Base-by-base conservation (phyloP, 805 yeast genomes). In the Candida ortonii region DNA sequence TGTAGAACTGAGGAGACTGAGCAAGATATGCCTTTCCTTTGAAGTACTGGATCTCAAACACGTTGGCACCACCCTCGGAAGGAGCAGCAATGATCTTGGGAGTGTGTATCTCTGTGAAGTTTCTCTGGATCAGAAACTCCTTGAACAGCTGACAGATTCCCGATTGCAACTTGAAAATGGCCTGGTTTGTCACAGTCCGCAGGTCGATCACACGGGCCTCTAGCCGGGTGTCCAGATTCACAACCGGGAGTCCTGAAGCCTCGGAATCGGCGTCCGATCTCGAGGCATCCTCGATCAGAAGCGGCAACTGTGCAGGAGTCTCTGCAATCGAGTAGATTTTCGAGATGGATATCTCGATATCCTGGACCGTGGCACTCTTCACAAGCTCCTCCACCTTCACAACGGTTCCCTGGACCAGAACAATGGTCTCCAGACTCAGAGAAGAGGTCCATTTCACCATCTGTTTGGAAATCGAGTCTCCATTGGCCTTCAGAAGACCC, bases 61-160 rank as follows among this genome's bases (percentile, higher is more conserved):
- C 97, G 62, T 87, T 90, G 39, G 97, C 78, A 49, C 99, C 99
- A 65, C 97, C 96, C 71, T 93, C 99, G 43, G 95, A 84, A 25
- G 98, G 84, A 25, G 97, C 87, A 50, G 94, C 96, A 55, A 90
- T 76, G 51, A 93, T 70, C 68, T 93, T 93, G 44, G 99, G 99
- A 9, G 97, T 83, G 67, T 93, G 99, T 50, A 88, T 80, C 70
- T 94, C 99, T 22, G 81, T 77, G 67, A 93, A 93, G 17, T 76
- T 75, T 50, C 68, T 75, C 30, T 62, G 63, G 41, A 65, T 58
- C 54, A 93, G 71, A 60, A 83, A 93, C 68, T 93, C 97, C 61
- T 95, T 79, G 76, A 93, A 93, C 55, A 94, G 68, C 24, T 71
- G 70, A 59, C 90, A 76, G 38, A 93, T 95, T 53, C 90, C 98